Evolutionary conservation across 202 grass and related monocot species (phyloP).

Genomic region (Elaeis oleifera): DNA sequence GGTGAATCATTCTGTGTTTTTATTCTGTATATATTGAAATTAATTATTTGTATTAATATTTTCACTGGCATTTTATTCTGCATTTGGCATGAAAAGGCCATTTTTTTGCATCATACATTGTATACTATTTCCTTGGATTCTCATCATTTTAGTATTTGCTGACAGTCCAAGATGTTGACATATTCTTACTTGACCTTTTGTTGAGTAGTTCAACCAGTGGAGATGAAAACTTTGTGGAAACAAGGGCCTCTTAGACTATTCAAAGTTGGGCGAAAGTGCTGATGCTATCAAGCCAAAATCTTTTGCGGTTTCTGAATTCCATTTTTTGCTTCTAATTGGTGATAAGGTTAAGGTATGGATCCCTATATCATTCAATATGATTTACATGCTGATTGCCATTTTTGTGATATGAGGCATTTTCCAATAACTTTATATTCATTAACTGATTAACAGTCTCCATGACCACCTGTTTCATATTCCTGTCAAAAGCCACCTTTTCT

Average conservation of each 20-base stretch:
- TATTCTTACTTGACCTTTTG: conserved; percentile 7
- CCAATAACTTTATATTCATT: too few relatives aligned
- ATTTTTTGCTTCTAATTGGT: conserved; percentile 81
- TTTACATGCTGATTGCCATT: too few relatives aligned
- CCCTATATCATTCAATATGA: neutral
- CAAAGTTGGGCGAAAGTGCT: conserved; percentile 56
- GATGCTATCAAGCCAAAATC: conserved; percentile 58
- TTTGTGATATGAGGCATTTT: too few relatives aligned
- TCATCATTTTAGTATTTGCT: neutral
- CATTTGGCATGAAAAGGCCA: neutral
- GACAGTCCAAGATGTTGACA: conserved; percentile 7
- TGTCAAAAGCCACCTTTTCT: too few relatives aligned
- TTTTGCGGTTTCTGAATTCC: conserved; percentile 87
- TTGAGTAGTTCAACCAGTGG: conserved; percentile 62
- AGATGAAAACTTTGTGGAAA: conserved; percentile 99
- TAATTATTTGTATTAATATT: neutral
- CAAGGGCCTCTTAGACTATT: conserved; percentile 90
- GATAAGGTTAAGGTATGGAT: conserved; percentile 80
- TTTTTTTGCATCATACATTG: too few relatives aligned
- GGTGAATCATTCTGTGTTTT: conserved; percentile 31
- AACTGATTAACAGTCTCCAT: too few relatives aligned
- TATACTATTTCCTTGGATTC: neutral
- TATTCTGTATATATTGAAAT: neutral
- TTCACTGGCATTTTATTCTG: neutral
- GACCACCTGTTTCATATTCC: too few relatives aligned